Evolutionary conservation across 2,329 filamentous ascomycete genomes (phyloP), one percentile per base, ranked within the genome.

Genomic region (Colletotrichum cordylinicola): DNA sequence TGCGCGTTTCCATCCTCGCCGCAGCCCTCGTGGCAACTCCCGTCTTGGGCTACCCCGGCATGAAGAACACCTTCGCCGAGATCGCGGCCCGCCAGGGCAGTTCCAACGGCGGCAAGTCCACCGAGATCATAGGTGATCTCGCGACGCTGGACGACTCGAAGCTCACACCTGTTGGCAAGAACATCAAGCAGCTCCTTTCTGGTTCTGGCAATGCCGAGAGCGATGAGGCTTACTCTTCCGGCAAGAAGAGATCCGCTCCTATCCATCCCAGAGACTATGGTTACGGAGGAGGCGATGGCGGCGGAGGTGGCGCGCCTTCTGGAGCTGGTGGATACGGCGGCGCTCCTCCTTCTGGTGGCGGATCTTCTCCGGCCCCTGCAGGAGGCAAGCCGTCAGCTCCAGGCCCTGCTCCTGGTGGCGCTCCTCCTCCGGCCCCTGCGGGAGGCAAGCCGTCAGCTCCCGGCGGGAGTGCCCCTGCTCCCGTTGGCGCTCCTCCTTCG

Each of bases 61-160:
- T 78, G 77, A 74, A 61, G 24, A 73, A 62, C 24, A 69, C 68
- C 7, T 58, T 78, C 18, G 75, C 76, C 24, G 79, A 79, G 60
- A 77, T 79, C 61, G 52, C 62, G 8, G 78, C 70, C 29, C 62
- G 67, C 2, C 65, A 67, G 13, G 68, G 33, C 12, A 21, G 4
- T 2, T 65, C 68, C 4, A 48, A 55, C 27, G 43, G 55, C 16
- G 74, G 74, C 5, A 62, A 75, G 31, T 75, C 72, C 18, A 72
- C 71, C 48, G 72, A 75, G 61, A 18, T 75, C 62, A 78, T 88
- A 16, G 87, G 86, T 16, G 86, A 88, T 72, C 83, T 88, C 13
- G 75, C 77, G 27, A 80, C 71, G 2, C 78, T 86, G 2, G 73
- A 70, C 1, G 80, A 80, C 68, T 78, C 74, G 10, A 76, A 84